Evolutionary conservation across 2,329 filamentous ascomycete species (phyloP).

Genomic region (Diaporthe sp.): DNA sequence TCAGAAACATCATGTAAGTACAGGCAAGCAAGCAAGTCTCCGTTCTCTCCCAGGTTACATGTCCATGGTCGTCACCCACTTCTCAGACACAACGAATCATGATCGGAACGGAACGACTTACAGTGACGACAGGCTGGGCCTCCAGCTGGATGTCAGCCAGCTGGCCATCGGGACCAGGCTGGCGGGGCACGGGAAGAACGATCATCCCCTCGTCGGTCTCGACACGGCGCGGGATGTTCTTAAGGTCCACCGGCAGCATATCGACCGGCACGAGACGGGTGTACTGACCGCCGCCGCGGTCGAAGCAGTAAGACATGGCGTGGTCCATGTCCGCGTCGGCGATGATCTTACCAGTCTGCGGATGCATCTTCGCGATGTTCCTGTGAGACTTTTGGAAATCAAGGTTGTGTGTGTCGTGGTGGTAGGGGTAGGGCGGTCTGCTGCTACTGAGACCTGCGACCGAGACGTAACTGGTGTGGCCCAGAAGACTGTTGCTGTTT

Average conservation of each 20-base stretch:
- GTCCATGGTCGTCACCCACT: not conserved
- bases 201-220: constrained; percentile 58
- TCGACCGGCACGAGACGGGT: constrained; percentile 70
- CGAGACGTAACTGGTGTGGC: not conserved
- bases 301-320: constrained; percentile 65
- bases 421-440: not conserved
- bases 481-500: not conserved
- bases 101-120: constrained; percentile 48
- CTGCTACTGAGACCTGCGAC: not conserved
- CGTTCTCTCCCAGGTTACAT: not conserved
- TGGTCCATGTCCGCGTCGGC: constrained; percentile 46
- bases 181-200: constrained; percentile 59
- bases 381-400: constrained; percentile 29
- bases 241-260: constrained; percentile 57
- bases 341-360: constrained; percentile 31
- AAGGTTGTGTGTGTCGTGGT: not conserved
- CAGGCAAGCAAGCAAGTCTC: constrained; percentile 20
- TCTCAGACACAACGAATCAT: not conserved
- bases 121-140: constrained; percentile 51
- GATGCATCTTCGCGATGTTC: constrained; percentile 31
- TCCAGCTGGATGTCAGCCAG: constrained; percentile 53
- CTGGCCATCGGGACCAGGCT: constrained; percentile 53
- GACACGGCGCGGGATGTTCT: constrained; percentile 59
- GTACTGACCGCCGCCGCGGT: constrained; percentile 65
- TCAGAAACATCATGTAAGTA: not conserved